These are phyloP conservation scores for Maudiozyma pseudohumilis DNA, from an alignment of 805 yeast genomes.

Conservation along the genomic window DNA sequence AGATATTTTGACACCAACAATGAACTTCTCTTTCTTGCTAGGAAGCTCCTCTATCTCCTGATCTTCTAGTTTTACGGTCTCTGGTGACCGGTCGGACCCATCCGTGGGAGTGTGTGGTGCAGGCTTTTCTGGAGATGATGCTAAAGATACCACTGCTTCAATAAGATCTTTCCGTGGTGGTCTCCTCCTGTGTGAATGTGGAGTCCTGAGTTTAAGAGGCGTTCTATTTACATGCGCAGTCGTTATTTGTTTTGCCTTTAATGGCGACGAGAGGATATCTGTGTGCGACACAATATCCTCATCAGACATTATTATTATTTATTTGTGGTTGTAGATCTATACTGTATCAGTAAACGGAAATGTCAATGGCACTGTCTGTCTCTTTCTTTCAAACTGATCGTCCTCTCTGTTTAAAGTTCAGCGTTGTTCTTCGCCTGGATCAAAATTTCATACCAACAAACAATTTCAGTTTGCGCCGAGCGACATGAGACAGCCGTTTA, in stretches of 20 bases:
- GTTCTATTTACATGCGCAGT: background rate
- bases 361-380: background rate
- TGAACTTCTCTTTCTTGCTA: background rate
- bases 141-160: background rate
- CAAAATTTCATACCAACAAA: no score
- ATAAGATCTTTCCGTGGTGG: background rate
- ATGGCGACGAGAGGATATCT: conserved; percentile 20
- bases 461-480: no score
- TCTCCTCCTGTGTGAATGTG: no score
- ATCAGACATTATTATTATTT: conserved; percentile 1
- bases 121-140: background rate
- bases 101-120: background rate
- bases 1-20: conserved; percentile 2
- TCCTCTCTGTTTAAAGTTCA: no score
- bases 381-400: background rate
- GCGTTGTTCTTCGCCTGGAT: no score
- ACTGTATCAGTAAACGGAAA: no score
- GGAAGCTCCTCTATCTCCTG: background rate
- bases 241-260: conserved; percentile 2
- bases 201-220: no score
- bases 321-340: no score
- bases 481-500: no score
- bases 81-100: background rate
- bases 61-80: background rate
- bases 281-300: conserved; percentile 17